Evolutionary conservation across 1,284 basidiomycete species (phyloP).

Genomic region (Gomphus bonarii): DNA sequence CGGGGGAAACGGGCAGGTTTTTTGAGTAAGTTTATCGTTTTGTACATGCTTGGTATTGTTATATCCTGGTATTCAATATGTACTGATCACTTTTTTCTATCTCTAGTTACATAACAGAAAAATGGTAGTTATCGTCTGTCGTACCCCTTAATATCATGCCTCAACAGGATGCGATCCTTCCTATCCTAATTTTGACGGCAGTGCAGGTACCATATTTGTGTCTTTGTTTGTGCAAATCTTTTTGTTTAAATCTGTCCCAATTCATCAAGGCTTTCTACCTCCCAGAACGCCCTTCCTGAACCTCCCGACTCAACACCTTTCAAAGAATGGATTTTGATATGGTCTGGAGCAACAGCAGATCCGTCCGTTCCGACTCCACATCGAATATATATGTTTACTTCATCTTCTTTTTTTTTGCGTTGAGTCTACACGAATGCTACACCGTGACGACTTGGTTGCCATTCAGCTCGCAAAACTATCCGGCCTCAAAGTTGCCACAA

Average conservation of each 20-base stretch:
- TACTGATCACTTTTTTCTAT: background rate
- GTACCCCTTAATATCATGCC: background rate
- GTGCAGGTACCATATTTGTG: background rate
- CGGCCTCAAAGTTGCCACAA: slow-evolving; percentile 26
- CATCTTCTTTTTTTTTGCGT: too few relatives aligned
- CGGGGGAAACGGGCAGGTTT: background rate
- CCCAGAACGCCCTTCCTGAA: background rate
- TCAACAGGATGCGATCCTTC: slow-evolving; percentile 4
- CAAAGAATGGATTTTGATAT: background rate
- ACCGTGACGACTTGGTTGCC: slow-evolving; percentile 14
- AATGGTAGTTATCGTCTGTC: background rate
- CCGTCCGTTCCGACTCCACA: background rate
- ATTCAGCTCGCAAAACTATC: slow-evolving; percentile 26
- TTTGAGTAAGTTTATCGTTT: background rate
- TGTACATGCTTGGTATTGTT: too few relatives aligned
- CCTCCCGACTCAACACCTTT: background rate
- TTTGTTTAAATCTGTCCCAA: background rate
- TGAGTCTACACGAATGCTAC: too few relatives aligned
- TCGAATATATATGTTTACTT: too few relatives aligned
- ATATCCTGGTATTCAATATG: too few relatives aligned
- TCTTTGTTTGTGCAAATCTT: background rate
- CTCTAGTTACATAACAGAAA: background rate
- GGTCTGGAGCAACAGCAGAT: background rate
- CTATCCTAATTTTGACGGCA: background rate
- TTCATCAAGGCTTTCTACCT: background rate